Evolutionary conservation across 2,329 filamentous ascomycete genomes (phyloP).

Genomic region (Aspergillus jensenii): DNA sequence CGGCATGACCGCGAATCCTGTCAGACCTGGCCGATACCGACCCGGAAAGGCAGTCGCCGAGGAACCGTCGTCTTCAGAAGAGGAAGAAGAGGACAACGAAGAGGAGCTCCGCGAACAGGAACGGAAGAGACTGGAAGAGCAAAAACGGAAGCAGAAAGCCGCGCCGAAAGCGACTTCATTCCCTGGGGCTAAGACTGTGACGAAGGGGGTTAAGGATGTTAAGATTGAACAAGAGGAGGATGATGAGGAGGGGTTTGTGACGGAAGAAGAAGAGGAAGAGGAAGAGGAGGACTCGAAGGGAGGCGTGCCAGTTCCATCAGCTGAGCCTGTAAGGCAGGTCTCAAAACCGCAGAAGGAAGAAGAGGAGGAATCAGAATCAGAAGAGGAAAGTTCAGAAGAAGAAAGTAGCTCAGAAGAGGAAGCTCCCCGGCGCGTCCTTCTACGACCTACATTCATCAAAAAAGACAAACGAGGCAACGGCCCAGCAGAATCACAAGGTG

Average conservation of each 20-base stretch:
- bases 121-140: conserved; percentile 36
- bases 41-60: conserved; percentile 71
- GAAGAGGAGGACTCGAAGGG: conserved; percentile 42
- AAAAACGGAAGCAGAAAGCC: conserved; percentile 37
- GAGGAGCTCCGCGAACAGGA: conserved; percentile 60
- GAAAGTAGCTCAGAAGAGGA: conserved; percentile 59
- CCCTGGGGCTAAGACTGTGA: conserved; percentile 31
- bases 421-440: conserved; percentile 54
- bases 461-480: conserved; percentile 58
- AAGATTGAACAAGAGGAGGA: conserved; percentile 42
- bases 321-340: conserved; percentile 13
- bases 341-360: conserved; percentile 34
- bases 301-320: conserved; percentile 18
- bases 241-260: conserved; percentile 61
- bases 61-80: conserved; percentile 50
- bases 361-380: conserved; percentile 48
- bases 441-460: conserved; percentile 67
- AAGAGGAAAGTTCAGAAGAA: conserved; percentile 51
- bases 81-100: conserved; percentile 56
- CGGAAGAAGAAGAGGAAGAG: conserved; percentile 51
- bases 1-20: conserved; percentile 90
- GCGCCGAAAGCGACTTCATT: conserved; percentile 45
- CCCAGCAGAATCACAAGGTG: conserved; percentile 22
- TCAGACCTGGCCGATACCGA: conserved; percentile 76
- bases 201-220: conserved; percentile 31